A percentile compares a stretch with the other conserved stretches of the same genome.
phyloP scores from a whole-genome alignment of 2,329 filamentous ascomycete species.

The Colletotrichum sp. region DNA sequence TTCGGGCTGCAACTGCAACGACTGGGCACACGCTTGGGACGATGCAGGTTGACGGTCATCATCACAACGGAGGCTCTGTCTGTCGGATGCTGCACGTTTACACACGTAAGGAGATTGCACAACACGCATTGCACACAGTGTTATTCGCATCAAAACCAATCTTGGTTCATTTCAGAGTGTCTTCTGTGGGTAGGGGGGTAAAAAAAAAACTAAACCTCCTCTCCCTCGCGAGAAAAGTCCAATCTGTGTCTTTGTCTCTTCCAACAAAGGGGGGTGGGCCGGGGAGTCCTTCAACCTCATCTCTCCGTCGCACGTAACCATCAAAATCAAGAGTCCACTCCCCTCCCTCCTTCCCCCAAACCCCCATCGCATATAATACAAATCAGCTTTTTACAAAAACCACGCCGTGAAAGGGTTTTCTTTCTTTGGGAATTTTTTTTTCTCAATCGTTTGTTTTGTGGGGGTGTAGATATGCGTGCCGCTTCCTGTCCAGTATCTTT shows the following conservation, averaged over 20 bases:
- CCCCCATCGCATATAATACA: conserved; percentile 21
- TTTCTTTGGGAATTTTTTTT: not conserved
- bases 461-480: not conserved
- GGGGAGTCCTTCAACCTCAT: not conserved
- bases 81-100: not conserved
- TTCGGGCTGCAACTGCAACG: not conserved
- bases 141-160: not conserved
- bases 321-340: not conserved
- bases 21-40: not conserved
- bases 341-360: not conserved
- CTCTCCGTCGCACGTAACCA: not conserved
- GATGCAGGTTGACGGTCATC: not conserved
- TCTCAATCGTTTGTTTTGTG: not conserved
- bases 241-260: conserved; percentile 15
- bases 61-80: not conserved
- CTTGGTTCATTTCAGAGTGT: not conserved
- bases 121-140: not conserved
- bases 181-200: not conserved
- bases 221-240: conserved; percentile 11
- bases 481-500: not conserved
- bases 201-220: not conserved
- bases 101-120: not conserved
- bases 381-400: conserved; percentile 22
- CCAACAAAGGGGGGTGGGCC: not conserved
- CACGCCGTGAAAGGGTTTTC: not conserved